A percentile compares a stretch with the other conserved stretches of the same genome.
These are phyloP conservation scores for Marsdenia floribunda DNA, from an alignment of 257 asterid species.

Conservation along the genomic window DNA sequence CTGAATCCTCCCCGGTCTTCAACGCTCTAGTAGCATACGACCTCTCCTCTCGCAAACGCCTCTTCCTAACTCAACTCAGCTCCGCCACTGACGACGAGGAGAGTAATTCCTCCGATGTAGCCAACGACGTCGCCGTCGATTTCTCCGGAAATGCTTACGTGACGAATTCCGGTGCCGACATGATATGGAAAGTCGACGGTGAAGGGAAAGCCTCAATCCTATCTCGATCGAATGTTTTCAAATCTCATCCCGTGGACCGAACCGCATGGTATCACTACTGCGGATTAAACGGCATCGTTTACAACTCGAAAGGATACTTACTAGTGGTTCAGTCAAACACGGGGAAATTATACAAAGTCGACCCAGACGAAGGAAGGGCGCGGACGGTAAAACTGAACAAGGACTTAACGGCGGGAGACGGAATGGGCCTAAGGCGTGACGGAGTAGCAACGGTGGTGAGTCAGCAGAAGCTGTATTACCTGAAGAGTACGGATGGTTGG, in stretches of 20 bases:
- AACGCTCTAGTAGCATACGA: constrained; percentile 62
- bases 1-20: constrained; percentile 27
- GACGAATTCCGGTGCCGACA: constrained; percentile 56
- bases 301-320: constrained; percentile 57
- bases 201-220: constrained; percentile 51
- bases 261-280: constrained; percentile 19
- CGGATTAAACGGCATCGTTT: constrained; percentile 68
- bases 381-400: constrained; percentile 47
- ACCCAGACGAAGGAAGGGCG: constrained; percentile 58
- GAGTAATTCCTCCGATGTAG: constrained; percentile 23
- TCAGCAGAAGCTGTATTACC: constrained; percentile 38
- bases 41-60: constrained; percentile 37
- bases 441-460: constrained; percentile 74
- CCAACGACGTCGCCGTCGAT: constrained; percentile 62
- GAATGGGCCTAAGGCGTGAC: constrained; percentile 56
- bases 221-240: constrained; percentile 39
- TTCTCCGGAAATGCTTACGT: constrained; percentile 67
- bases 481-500: constrained; percentile 81
- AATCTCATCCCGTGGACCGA: constrained; percentile 32
- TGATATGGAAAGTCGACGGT: constrained; percentile 51
- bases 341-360: constrained; percentile 59
- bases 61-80: constrained; percentile 45
- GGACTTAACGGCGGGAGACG: constrained; percentile 53
- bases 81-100: constrained; percentile 24
- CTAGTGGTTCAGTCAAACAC: constrained; percentile 64